A percentile compares a stretch with the other conserved stretches of the same genome.
These are phyloP conservation scores for Paracoccidioides brasiliensis DNA, from an alignment of 2,329 filamentous ascomycete species.

Conservation along the genomic window DNA sequence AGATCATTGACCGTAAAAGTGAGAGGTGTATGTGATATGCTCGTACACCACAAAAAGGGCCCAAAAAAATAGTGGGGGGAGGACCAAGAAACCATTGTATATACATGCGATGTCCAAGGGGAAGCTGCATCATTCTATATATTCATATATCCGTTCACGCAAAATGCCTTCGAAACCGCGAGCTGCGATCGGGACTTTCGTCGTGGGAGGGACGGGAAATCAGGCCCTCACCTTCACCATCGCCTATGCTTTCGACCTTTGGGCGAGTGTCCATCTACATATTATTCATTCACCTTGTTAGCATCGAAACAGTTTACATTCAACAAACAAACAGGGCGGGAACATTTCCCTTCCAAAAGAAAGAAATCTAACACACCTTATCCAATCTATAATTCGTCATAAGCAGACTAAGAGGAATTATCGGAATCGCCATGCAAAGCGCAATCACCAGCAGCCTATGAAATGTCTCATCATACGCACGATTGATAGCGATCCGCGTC, in stretches of 20 bases:
- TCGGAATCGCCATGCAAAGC: slow-evolving; percentile 41
- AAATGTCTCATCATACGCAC: slow-evolving; percentile 54
- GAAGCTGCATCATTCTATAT: too few relatives aligned
- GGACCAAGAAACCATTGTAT: too few relatives aligned
- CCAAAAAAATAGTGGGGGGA: too few relatives aligned
- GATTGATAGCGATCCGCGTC: slow-evolving; percentile 47
- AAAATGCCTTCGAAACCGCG: not conserved
- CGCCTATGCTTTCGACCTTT: not conserved
- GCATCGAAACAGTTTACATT: too few relatives aligned
- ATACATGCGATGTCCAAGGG: too few relatives aligned
- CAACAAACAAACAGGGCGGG: too few relatives aligned
- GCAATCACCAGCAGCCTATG: slow-evolving; percentile 44
- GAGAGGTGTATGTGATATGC: too few relatives aligned
- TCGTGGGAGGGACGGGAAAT: not conserved
- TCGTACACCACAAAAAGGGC: too few relatives aligned
- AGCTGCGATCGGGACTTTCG: not conserved
- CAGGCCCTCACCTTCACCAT: not conserved
- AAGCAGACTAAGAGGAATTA: slow-evolving; percentile 43
- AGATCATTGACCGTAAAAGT: too few relatives aligned
- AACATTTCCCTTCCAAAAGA: not conserved
- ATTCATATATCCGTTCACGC: not conserved
- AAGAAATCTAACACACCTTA: slow-evolving; percentile 23
- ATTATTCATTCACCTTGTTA: too few relatives aligned
- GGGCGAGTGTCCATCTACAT: slow-evolving; percentile 9
- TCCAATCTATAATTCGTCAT: slow-evolving; percentile 48